These are phyloP conservation scores for Mychonastes homosphaera DNA, from an alignment of 139 green algal genomes.

Conservation along the genomic window DNA sequence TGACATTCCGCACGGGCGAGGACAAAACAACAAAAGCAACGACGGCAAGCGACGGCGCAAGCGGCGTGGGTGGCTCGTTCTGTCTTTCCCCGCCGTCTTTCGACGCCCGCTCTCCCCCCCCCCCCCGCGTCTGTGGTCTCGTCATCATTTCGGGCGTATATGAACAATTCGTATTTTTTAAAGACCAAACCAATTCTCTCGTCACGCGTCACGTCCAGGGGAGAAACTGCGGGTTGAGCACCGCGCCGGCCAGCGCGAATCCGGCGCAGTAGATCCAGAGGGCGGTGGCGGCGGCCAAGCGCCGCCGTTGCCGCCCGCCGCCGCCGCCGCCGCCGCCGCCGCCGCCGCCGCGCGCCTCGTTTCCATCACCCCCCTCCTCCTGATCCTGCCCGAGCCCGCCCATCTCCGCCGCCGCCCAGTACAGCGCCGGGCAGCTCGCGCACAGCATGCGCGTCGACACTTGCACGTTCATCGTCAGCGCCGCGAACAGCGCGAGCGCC, in stretches of 20 bases:
- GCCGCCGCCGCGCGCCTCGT: background rate
- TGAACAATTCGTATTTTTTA: too few relatives aligned
- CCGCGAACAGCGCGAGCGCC: slow-evolving; percentile 40
- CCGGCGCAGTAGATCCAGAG: slow-evolving; percentile 49
- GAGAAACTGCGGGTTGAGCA: slow-evolving; percentile 70
- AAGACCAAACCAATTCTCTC: too few relatives aligned
- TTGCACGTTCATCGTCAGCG: slow-evolving; percentile 77
- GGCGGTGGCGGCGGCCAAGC: background rate
- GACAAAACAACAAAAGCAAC: too few relatives aligned
- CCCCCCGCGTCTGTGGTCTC: too few relatives aligned
- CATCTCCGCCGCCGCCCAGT: slow-evolving; percentile 61
- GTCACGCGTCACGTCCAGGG: slow-evolving; percentile 56
- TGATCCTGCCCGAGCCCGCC: slow-evolving; percentile 12
- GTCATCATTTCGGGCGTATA: too few relatives aligned
- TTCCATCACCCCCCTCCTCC: background rate
- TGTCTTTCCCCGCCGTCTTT: too few relatives aligned
- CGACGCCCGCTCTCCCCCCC: too few relatives aligned
- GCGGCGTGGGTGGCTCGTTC: too few relatives aligned
- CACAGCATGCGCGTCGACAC: slow-evolving; percentile 69
- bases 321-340: background rate
- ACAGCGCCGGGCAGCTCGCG: slow-evolving; percentile 44
- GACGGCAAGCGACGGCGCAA: too few relatives aligned
- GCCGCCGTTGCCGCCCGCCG: background rate
- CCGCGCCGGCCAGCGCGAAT: slow-evolving; percentile 40
- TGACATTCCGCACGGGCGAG: too few relatives aligned